phyloP scores from a whole-genome alignment of 2,329 filamentous ascomycete species.

The Colletotrichum siamense region DNA sequence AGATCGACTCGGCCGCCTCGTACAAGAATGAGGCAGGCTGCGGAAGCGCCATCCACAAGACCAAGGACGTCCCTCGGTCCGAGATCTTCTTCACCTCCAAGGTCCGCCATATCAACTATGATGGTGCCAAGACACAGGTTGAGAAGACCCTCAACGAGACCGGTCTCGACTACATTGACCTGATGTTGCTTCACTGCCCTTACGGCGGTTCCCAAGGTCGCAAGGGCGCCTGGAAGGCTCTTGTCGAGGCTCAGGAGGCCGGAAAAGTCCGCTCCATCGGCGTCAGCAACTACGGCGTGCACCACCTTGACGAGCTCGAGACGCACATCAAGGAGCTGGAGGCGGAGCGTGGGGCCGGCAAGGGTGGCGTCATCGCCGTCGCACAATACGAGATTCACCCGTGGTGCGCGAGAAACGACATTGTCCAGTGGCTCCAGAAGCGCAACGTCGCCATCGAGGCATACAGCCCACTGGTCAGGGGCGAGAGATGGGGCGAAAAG shows the following conservation, averaged over 20 bases:
- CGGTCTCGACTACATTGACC: constrained; percentile 70
- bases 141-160: constrained; percentile 66
- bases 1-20: constrained; percentile 59
- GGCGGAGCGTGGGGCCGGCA: constrained; percentile 64
- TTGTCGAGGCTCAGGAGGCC: constrained; percentile 67
- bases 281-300: constrained; percentile 69
- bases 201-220: constrained; percentile 61
- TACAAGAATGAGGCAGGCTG: constrained; percentile 58
- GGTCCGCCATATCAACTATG: constrained; percentile 58
- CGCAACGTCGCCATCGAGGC: constrained; percentile 68
- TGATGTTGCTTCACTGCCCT: constrained; percentile 68
- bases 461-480: constrained; percentile 67
- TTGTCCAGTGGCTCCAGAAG: constrained; percentile 77
- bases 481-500: constrained; percentile 73
- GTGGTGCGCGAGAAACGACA: constrained; percentile 82
- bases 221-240: constrained; percentile 66
- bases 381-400: constrained; percentile 92
- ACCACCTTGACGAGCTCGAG: constrained; percentile 67
- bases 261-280: constrained; percentile 68
- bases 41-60: constrained; percentile 47
- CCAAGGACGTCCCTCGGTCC: constrained; percentile 47
- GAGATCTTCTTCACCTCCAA: constrained; percentile 64
- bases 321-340: constrained; percentile 66
- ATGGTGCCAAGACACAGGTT: constrained; percentile 68
- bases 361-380: constrained; percentile 77